Evolutionary conservation across 106 monocot species (phyloP).

Genomic region (Platanthera guangdongensis): DNA sequence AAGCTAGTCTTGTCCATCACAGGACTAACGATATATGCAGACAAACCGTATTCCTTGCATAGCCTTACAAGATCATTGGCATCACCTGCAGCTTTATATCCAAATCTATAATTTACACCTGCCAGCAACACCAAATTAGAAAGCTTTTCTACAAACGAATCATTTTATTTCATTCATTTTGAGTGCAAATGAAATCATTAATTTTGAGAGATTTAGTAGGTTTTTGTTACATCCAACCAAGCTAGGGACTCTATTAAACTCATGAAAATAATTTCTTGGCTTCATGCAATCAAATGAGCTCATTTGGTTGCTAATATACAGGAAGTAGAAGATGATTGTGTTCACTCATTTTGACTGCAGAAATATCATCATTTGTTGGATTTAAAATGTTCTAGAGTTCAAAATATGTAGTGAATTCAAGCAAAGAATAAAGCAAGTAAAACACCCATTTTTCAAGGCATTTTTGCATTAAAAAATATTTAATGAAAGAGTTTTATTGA

Average conservation of each 20-base stretch:
- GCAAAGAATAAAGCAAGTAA: no score
- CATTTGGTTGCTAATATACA: no score
- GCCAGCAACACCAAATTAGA: conserved; percentile 8
- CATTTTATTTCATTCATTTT: no score
- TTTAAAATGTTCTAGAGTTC: not conserved
- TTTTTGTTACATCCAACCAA: not conserved
- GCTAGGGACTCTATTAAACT: no score
- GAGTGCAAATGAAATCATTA: no score
- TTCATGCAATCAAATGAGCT: no score
- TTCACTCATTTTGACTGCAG: no score
- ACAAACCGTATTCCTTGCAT: conserved; percentile 70
- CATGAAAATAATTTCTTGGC: no score
- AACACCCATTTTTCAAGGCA: no score
- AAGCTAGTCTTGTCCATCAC: conserved; percentile 57
- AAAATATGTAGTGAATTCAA: no score
- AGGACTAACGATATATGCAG: conserved; percentile 56
- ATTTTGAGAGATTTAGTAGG: not conserved
- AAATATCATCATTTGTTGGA: not conserved
- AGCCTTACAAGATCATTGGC: conserved; percentile 61
- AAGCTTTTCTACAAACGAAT: no score
- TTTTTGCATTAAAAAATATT: not conserved
- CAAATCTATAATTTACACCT: conserved; percentile 97
- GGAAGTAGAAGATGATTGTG: no score
- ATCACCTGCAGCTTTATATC: conserved; percentile 91
- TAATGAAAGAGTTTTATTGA: not conserved